These are phyloP conservation scores for Hapsidospora chrysogenum DNA, from an alignment of 495 filamentous ascomycete genomes.

Conservation along the genomic window DNA sequence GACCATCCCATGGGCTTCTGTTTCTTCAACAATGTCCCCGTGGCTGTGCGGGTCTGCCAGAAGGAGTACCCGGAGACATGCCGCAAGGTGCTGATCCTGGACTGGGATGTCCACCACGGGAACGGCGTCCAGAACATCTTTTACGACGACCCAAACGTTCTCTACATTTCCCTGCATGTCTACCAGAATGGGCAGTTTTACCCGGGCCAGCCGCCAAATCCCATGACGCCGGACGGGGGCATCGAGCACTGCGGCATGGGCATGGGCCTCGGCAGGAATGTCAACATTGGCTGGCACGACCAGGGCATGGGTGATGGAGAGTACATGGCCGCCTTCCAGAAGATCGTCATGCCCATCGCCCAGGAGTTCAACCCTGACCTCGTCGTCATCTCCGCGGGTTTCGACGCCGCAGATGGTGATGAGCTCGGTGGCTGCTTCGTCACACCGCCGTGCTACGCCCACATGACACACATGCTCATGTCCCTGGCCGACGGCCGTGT, in stretches of 20 bases:
- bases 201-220: constrained; percentile 49
- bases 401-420: constrained; percentile 90
- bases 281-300: constrained; percentile 87
- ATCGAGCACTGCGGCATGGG: constrained; percentile 60
- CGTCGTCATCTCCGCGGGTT: constrained; percentile 90
- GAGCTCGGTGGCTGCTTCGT: constrained; percentile 84
- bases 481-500: constrained; percentile 81
- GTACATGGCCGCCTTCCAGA: constrained; percentile 90
- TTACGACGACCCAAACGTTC: constrained; percentile 81
- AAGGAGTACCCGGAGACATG: constrained; percentile 55
- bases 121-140: constrained; percentile 97
- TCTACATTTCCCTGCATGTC: constrained; percentile 95
- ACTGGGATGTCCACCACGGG: constrained; percentile 82
- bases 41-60: constrained; percentile 75
- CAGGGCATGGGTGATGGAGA: constrained; percentile 95
- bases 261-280: constrained; percentile 66
- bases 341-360: constrained; percentile 94
- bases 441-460: constrained; percentile 77
- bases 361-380: constrained; percentile 86
- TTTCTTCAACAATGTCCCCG: constrained; percentile 90
- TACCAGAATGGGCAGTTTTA: constrained; percentile 73
- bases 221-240: constrained; percentile 45
- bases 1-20: constrained; percentile 84
- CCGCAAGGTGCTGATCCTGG: constrained; percentile 79
- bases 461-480: constrained; percentile 99